phyloP scores from a whole-genome alignment of 257 asterid genomes.

The Nyctanthes arbortristis region DNA sequence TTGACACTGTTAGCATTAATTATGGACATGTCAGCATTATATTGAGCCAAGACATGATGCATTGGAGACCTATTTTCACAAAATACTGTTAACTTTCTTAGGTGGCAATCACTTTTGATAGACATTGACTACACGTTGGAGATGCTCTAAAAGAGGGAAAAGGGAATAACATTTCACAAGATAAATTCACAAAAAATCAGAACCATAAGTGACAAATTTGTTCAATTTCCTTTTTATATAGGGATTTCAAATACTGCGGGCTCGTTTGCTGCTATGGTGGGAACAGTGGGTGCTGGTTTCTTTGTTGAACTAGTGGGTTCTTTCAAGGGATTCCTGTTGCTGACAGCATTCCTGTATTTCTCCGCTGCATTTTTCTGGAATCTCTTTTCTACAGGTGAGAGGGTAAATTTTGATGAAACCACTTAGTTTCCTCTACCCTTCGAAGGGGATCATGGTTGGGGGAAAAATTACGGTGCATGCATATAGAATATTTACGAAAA shows the following conservation, averaged over 20 bases:
- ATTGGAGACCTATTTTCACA: no score
- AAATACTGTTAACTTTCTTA: no score
- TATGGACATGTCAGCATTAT: no score
- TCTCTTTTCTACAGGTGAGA: slow-evolving; percentile 76
- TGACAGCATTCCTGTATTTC: slow-evolving; percentile 77
- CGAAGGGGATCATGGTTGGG: not conserved
- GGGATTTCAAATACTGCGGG: slow-evolving; percentile 92
- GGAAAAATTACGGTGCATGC: slow-evolving; percentile 1
- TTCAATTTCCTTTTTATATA: slow-evolving; percentile 28
- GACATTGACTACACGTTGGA: no score
- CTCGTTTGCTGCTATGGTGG: slow-evolving; percentile 85
- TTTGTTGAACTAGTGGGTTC: slow-evolving; percentile 87
- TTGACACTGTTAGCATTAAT: no score
- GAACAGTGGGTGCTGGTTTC: slow-evolving; percentile 96
- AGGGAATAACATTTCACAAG: no score
- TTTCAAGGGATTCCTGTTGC: slow-evolving; percentile 78
- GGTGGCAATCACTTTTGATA: no score
- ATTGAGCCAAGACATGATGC: no score
- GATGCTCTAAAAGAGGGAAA: no score
- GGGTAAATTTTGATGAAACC: slow-evolving; percentile 73
- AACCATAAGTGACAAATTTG: not conserved
- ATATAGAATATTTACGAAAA: not conserved
- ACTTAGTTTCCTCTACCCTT: slow-evolving; percentile 23
- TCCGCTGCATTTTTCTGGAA: slow-evolving; percentile 72
- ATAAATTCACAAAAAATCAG: no score